Percentiles rank a stretch among this genome's conserved stretches.
Evolutionary conservation across 2,329 filamentous ascomycete species (phyloP).

Genomic region (Paraconiothyrium sp.): DNA sequence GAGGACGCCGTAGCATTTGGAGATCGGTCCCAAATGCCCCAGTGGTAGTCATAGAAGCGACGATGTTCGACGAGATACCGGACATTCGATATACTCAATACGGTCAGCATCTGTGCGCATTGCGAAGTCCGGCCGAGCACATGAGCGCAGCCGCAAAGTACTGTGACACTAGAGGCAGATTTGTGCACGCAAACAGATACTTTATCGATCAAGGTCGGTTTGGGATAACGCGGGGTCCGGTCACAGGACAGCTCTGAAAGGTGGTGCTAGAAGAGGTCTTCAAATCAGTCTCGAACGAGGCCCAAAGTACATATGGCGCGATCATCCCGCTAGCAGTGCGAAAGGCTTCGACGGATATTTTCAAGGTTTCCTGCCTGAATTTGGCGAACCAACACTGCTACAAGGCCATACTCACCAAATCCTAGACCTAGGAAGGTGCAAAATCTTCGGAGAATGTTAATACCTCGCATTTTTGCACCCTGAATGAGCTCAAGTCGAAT

Average conservation of each 20-base stretch:
- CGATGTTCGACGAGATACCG: neutral
- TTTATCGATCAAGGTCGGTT: neutral
- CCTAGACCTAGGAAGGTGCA: neutral
- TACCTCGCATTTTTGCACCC: neutral
- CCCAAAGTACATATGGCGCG: too few relatives aligned
- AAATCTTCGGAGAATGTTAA: neutral
- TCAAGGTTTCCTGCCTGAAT: neutral
- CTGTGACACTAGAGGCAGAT: slow-evolving; percentile 1
- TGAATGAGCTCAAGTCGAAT: neutral
- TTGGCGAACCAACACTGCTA: neutral
- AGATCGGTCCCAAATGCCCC: too few relatives aligned
- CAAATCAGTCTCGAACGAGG: neutral
- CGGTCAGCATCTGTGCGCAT: neutral
- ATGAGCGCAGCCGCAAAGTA: slow-evolving; percentile 5
- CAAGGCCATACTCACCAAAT: neutral
- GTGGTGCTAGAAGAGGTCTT: neutral
- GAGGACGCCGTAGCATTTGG: too few relatives aligned
- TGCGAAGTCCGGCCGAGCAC: slow-evolving; percentile 8
- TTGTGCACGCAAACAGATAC: too few relatives aligned
- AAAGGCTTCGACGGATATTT: neutral
- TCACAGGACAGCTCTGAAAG: neutral
- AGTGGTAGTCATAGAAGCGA: neutral
- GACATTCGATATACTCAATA: neutral
- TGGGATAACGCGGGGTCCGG: neutral
- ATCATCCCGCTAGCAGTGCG: neutral